Evolutionary conservation across 2,329 filamentous ascomycete species (phyloP).

Genomic region (Pseudogymnoascus sp.): DNA sequence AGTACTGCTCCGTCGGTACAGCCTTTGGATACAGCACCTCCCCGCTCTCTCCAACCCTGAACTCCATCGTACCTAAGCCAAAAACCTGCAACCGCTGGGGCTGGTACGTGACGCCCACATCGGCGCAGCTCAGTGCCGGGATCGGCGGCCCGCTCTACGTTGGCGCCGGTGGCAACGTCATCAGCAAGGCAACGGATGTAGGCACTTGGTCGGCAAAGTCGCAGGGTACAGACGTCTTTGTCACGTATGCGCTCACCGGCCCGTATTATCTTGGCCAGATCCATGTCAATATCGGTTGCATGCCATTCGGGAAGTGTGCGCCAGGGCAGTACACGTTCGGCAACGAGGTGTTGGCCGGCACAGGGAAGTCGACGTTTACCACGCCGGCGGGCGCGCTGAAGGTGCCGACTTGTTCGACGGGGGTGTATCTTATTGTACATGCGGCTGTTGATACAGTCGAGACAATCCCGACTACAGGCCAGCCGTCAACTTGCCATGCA

Average conservation of each 20-base stretch:
- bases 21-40: slow-evolving; percentile 2
- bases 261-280: neutral
- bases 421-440: slow-evolving; percentile 2
- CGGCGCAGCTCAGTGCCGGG: neutral
- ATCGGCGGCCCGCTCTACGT: slow-evolving; percentile 9
- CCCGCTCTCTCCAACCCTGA: neutral
- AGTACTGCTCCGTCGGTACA: neutral
- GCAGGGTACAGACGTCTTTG: neutral
- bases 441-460: neutral
- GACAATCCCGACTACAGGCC: neutral
- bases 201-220: neutral
- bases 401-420: neutral
- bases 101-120: slow-evolving; percentile 6
- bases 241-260: slow-evolving; percentile 1
- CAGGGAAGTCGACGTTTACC: neutral
- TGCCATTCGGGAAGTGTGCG: neutral
- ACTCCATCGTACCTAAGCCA: slow-evolving; percentile 7
- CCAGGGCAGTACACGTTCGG: neutral
- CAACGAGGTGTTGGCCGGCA: neutral
- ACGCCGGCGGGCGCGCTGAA: neutral
- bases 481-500: neutral
- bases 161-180: slow-evolving; percentile 10
- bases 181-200: slow-evolving; percentile 7
- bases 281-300: neutral
- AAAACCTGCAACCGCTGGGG: slow-evolving; percentile 10